These are phyloP conservation scores for Asterella californica DNA, from an alignment of 225 moss, liverwort and hornwort species.

Conservation along the genomic window DNA sequence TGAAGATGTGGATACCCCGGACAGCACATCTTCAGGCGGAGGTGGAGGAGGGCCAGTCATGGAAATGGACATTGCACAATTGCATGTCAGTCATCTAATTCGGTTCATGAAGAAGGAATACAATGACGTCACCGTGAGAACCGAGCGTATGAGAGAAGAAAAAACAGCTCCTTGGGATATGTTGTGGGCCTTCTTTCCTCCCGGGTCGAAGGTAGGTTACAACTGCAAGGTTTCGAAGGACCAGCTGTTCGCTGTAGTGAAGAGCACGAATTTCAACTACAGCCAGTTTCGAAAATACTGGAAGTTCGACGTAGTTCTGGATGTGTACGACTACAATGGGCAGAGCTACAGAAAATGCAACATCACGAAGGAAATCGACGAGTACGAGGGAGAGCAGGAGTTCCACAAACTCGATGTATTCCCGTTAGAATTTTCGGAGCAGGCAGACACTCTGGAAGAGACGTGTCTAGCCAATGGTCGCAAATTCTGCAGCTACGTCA, in stretches of 20 bases:
- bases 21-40: background rate
- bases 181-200: constrained; percentile 59
- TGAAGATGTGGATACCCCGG: background rate
- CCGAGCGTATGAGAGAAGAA: constrained; percentile 44
- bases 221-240: constrained; percentile 42
- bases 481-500: constrained; percentile 23
- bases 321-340: constrained; percentile 49
- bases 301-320: constrained; percentile 23
- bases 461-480: constrained; percentile 26
- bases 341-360: constrained; percentile 34
- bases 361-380: background rate
- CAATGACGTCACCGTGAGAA: constrained; percentile 40
- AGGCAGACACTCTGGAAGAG: constrained; percentile 15
- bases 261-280: background rate
- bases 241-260: constrained; percentile 40
- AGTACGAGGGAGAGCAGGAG: constrained; percentile 11
- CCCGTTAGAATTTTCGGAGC: constrained; percentile 25
- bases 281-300: background rate
- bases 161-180: constrained; percentile 34
- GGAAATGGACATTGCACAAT: background rate
- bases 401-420: constrained; percentile 24
- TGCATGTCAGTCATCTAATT: constrained; percentile 50
- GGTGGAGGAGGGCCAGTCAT: background rate
- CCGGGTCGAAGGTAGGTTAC: constrained; percentile 50
- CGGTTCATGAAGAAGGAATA: constrained; percentile 57